Conservation (phyloP, 768 basidiomycete genomes). For the Boletus fagicola region DNA sequence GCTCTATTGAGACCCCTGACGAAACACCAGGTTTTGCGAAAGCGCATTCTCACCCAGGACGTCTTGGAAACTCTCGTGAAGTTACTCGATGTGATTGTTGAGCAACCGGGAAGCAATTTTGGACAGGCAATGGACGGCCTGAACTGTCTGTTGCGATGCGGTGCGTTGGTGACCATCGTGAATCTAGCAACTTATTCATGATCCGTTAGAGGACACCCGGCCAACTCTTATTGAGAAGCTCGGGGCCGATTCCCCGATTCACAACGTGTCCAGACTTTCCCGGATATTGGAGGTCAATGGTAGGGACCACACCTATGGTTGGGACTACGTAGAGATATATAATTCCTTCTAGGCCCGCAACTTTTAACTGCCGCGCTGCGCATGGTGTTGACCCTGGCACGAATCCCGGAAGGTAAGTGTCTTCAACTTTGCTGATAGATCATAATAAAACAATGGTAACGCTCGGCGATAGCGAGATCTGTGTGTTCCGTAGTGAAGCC, state of each 20-base stretch:
- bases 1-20: constrained; percentile 25
- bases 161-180: constrained; percentile 4
- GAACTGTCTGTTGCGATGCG: constrained; percentile 15
- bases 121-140: constrained; percentile 25
- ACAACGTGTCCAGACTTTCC: constrained; percentile 9
- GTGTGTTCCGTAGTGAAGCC: constrained; percentile 9
- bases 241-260: neutral
- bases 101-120: constrained; percentile 5
- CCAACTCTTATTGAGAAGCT: constrained; percentile 10
- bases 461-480: neutral
- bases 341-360: constrained; percentile 4
- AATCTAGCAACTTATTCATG: neutral
- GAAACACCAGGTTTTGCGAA: constrained; percentile 13
- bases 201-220: constrained; percentile 11
- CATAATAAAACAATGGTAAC: neutral
- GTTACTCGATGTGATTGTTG: constrained; percentile 15
- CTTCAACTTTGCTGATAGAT: neutral
- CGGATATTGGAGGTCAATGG: constrained; percentile 16
- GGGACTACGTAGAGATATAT: neutral
- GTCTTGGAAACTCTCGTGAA: constrained; percentile 13
- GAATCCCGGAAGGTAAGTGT: constrained; percentile 17
- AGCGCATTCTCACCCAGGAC: constrained; percentile 13
- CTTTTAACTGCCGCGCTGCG: constrained; percentile 18
- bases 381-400: constrained; percentile 18
- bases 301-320: neutral